Percentiles rank a stretch among this genome's conserved stretches.
phyloP scores from a whole-genome alignment of 2,329 filamentous ascomycete species.

The Chlorencoelia australis region DNA sequence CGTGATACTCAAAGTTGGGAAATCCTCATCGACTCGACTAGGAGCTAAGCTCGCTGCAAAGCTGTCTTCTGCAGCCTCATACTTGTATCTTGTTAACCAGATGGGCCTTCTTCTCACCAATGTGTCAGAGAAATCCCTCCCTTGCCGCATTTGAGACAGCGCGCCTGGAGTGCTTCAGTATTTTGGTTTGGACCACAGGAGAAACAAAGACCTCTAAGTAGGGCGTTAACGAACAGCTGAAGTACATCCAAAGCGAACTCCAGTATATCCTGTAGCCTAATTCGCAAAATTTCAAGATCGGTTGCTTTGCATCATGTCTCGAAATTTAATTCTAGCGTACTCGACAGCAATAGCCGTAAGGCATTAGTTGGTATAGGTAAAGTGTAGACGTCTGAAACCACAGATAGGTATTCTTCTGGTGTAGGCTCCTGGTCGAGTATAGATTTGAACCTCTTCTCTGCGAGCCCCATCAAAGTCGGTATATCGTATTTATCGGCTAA shows the following conservation, averaged over 20 bases:
- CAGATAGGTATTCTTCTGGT: slow-evolving; percentile 9
- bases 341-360: slow-evolving; percentile 5
- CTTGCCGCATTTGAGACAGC: too few relatives aligned
- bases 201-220: slow-evolving; percentile 9
- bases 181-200: slow-evolving; percentile 11
- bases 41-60: too few relatives aligned
- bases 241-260: slow-evolving; percentile 11
- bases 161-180: too few relatives aligned
- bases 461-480: slow-evolving; percentile 10
- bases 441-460: slow-evolving; percentile 8
- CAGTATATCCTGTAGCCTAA: slow-evolving; percentile 7
- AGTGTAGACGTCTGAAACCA: slow-evolving; percentile 10
- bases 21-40: too few relatives aligned
- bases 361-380: slow-evolving; percentile 9
- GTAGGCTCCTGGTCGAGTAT: slow-evolving; percentile 3
- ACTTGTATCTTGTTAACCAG: too few relatives aligned
- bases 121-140: too few relatives aligned
- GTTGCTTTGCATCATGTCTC: slow-evolving; percentile 5
- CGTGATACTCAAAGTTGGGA: too few relatives aligned
- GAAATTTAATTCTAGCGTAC: slow-evolving; percentile 6
- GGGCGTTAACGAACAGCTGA: slow-evolving; percentile 9
- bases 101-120: too few relatives aligned
- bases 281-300: slow-evolving; percentile 5
- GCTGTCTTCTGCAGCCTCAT: too few relatives aligned
- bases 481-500: slow-evolving; percentile 13